These are phyloP conservation scores for Hordeum marinum DNA, from an alignment of 176 grass and related monocot species.

Conservation along the genomic window DNA sequence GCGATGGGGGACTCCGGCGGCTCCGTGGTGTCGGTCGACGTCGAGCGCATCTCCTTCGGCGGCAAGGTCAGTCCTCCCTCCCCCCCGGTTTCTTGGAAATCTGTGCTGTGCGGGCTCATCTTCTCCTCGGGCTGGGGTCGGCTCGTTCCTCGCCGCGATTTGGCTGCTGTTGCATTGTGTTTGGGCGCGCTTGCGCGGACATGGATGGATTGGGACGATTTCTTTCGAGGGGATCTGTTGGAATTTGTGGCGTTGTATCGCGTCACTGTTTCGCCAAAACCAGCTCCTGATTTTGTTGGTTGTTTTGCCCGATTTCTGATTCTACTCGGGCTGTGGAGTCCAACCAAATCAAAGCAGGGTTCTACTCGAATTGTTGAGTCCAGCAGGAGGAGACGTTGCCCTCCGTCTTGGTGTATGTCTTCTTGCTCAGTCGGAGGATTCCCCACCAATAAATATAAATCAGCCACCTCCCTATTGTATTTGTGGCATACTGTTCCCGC, in stretches of 20 bases:
- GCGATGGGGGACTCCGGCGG: constrained; percentile 65
- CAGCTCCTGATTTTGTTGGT: background rate
- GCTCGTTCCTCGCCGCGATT: background rate
- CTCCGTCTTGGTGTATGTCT: background rate
- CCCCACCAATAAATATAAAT: background rate
- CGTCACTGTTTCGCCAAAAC: background rate
- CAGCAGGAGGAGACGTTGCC: background rate
- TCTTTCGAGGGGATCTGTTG: background rate
- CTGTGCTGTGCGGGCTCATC: background rate
- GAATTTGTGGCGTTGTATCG: background rate
- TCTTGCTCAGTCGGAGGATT: background rate
- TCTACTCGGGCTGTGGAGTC: constrained; percentile 1
- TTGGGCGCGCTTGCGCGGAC: background rate
- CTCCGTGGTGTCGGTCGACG: constrained; percentile 62
- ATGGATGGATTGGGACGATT: background rate
- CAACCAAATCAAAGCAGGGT: background rate
- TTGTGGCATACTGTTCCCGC: background rate
- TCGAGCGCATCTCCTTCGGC: constrained; percentile 85
- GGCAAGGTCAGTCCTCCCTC: constrained; percentile 52
- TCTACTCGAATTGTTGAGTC: background rate
- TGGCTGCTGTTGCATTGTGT: background rate
- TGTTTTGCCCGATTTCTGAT: background rate
- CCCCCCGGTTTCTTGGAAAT: background rate
- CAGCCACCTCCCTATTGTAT: background rate
- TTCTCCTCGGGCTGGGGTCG: background rate